Conservation (phyloP, 2,329 filamentous ascomycete species). For the Cytospora leucostoma region DNA sequence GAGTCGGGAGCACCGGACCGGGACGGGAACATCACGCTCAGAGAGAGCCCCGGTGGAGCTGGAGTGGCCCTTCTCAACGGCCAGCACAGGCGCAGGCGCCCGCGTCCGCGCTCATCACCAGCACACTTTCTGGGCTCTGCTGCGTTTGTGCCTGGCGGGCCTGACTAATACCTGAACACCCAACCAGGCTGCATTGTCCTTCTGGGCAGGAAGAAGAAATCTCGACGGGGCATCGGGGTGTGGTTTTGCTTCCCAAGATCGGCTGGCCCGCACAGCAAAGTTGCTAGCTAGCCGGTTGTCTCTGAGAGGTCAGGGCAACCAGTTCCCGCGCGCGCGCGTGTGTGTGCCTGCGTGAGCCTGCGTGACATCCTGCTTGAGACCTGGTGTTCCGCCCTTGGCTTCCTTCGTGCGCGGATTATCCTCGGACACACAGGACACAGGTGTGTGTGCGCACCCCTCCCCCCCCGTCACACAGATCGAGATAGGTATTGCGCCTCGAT, state of each 20-base stretch:
- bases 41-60: too few species aligned
- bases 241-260: slow-evolving; percentile 2
- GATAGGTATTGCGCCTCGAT: slow-evolving; percentile 19
- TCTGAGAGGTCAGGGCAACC: neutral
- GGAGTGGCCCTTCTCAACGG: too few species aligned
- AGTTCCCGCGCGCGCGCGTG: neutral
- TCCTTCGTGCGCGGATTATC: neutral
- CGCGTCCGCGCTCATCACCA: too few species aligned
- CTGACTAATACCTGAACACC: neutral
- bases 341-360: neutral
- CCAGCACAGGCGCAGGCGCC: too few species aligned
- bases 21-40: too few species aligned
- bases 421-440: slow-evolving; percentile 1
- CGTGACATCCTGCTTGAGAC: too few species aligned
- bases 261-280: neutral
- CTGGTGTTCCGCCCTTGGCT: slow-evolving; percentile 9
- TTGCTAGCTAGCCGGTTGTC: slow-evolving; percentile 2
- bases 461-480: slow-evolving; percentile 17
- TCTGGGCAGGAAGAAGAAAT: slow-evolving; percentile 7
- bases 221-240: slow-evolving; percentile 8
- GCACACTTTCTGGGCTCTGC: neutral
- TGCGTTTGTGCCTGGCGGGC: slow-evolving; percentile 13
- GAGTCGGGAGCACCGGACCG: too few species aligned
- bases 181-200: neutral
- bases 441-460: neutral